A percentile compares a stretch with the other conserved stretches of the same genome.
Conservation (phyloP, 139 green algal species). For the Protoeuglena noctilucae region DNA sequence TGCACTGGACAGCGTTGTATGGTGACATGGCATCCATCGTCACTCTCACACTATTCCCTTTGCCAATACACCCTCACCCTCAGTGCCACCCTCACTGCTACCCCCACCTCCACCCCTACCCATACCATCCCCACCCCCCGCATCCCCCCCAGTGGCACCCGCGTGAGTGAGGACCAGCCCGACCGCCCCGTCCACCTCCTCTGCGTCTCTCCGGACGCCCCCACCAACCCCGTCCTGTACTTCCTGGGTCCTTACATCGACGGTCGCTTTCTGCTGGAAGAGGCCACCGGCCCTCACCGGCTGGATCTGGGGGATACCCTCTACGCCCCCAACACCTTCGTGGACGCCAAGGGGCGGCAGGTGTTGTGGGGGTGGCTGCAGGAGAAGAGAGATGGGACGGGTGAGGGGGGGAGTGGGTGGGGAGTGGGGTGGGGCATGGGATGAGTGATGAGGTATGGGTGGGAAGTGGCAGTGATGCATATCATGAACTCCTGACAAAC, state of each 20-base stretch:
- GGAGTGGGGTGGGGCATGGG: background rate
- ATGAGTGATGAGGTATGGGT: background rate
- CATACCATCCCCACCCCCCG: too few species aligned
- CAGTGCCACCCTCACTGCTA: too few species aligned
- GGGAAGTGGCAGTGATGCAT: constrained; percentile 6
- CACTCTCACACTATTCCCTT: too few species aligned
- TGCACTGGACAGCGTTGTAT: too few species aligned
- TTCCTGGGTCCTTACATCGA: constrained; percentile 6
- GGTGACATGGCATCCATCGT: too few species aligned
- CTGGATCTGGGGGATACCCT: constrained; percentile 42
- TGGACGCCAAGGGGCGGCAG: constrained; percentile 36
- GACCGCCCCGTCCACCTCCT: too few species aligned
- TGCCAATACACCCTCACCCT: too few species aligned
- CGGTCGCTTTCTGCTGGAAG: constrained; percentile 17
- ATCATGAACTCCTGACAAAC: background rate
- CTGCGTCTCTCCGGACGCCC: constrained; percentile 30
- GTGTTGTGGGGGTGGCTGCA: constrained; percentile 76
- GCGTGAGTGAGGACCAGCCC: too few species aligned
- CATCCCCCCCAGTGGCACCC: too few species aligned
- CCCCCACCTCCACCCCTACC: too few species aligned
- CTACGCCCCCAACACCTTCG: constrained; percentile 41
- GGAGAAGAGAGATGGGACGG: constrained; percentile 36
- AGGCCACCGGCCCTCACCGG: constrained; percentile 23
- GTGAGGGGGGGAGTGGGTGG: background rate
- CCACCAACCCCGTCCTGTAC: constrained; percentile 41